Evolutionary conservation across 2,329 filamentous ascomycete species (phyloP), one percentile per base, ranked within the genome.

Genomic region (Sporothrix phasma): DNA sequence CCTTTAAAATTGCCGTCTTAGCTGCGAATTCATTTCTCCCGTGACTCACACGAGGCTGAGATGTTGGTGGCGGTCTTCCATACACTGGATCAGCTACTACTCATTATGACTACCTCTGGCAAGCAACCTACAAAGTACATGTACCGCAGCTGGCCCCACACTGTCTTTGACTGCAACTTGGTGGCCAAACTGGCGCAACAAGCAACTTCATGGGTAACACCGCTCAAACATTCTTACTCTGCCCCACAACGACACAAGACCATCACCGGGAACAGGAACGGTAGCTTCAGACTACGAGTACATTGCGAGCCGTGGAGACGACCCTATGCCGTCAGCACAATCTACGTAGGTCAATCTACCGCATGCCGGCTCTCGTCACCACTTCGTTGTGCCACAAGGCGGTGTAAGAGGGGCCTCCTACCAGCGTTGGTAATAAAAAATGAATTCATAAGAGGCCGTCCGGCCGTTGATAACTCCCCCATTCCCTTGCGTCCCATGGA

Each of bases 11-110:
- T 15, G 19, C n/a, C 19, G 34, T 39, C 17, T 56, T n/a, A 7
- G 47, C 5, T 43, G 29, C 11, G 8, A 31, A 13, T 19, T 17
- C 15, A n/a, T 26, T 13, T 53, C 13, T 17, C 43, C 10, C 58
- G 45, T 66, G 65, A 66, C 58, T 66, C 65, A 66, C 61, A 64
- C 65, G 62, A 66, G 65, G 65, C 65, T 66, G 65, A 64, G 62
- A 13, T 34, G 17, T 15, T 10, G 26, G 31, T 60, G 46, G 43
- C 31, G 17, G 39, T 24, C 17, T 47, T n/a, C 3, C 43, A 47
- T 39, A 47, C 22, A 29, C 22, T 59, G 54, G 41, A 39, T 61
- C 29, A 62, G 13, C 56, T 29, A 65, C 58, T 62, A 64, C 54
- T 67, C 65, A 66, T 66, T 47, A 64, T 64, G 62, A 66, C 41